A percentile compares a stretch with the other conserved stretches of the same genome.
Evolutionary conservation across 352 stramenopile genomes (phyloP).

Genomic region (Pythium brachiatum): DNA sequence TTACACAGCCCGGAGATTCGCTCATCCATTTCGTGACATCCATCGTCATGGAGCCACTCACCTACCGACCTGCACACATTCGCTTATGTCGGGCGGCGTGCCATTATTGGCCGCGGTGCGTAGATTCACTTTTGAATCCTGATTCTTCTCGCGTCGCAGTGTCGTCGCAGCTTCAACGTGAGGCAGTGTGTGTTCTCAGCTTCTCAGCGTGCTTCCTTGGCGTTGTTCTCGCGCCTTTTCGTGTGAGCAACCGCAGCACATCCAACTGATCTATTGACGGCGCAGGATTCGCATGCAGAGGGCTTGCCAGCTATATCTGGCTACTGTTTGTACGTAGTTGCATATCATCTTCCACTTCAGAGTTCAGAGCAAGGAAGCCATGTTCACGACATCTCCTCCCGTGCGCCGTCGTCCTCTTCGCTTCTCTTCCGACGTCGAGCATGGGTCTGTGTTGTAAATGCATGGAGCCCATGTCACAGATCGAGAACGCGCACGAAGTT

Average conservation of each 20-base stretch:
- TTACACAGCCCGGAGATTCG: neutral
- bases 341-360: neutral
- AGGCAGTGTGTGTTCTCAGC: neutral
- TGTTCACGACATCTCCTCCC: no score
- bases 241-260: neutral
- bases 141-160: conserved; percentile 5
- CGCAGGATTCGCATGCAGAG: no score
- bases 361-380: neutral
- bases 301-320: neutral
- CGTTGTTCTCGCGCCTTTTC: conserved; percentile 5
- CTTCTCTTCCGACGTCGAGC: neutral
- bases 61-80: neutral
- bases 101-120: neutral
- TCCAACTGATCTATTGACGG: neutral
- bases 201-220: neutral
- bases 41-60: neutral
- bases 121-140: conserved; percentile 29
- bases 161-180: conserved; percentile 20
- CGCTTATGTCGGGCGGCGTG: neutral
- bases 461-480: neutral
- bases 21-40: neutral
- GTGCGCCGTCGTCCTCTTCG: no score
- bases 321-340: neutral
- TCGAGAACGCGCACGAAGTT: neutral
- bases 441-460: neutral